These are phyloP conservation scores for Eleusine coracana DNA, from an alignment of 176 grass and related monocot genomes.

Conservation along the genomic window DNA sequence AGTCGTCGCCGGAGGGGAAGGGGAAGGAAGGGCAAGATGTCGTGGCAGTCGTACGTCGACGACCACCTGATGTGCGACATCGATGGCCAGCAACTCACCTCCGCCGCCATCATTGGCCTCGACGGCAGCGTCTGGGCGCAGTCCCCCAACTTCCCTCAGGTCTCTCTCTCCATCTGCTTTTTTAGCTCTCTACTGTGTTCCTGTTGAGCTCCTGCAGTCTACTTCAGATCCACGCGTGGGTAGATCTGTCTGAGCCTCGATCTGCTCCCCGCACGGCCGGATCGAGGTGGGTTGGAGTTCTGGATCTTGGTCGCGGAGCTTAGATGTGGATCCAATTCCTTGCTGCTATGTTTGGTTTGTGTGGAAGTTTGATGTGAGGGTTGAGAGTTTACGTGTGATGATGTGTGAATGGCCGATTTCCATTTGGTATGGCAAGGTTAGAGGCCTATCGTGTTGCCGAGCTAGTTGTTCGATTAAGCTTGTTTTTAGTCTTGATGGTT, in stretches of 20 bases:
- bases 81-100: constrained; percentile 61
- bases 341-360: background rate
- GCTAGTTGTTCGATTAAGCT: background rate
- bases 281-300: constrained; percentile 32
- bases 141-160: constrained; percentile 65
- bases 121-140: constrained; percentile 79
- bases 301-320: constrained; percentile 4
- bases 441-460: background rate
- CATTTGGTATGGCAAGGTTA: background rate
- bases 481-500: background rate
- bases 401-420: background rate
- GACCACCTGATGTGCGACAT: constrained; percentile 93
- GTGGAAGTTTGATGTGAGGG: background rate
- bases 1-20: constrained; percentile 31
- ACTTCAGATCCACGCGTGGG: constrained; percentile 36
- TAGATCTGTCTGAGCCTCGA: constrained; percentile 26
- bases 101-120: constrained; percentile 76
- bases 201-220: background rate
- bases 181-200: background rate
- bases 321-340: constrained; percentile 26
- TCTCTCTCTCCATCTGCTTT: background rate
- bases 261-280: background rate
- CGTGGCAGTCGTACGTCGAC: constrained; percentile 87
- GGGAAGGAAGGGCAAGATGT: constrained; percentile 52
- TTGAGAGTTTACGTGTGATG: background rate